Conservation (phyloP, 2,329 filamentous ascomycete genomes). For the Aspergillus ochraceoroseus region DNA sequence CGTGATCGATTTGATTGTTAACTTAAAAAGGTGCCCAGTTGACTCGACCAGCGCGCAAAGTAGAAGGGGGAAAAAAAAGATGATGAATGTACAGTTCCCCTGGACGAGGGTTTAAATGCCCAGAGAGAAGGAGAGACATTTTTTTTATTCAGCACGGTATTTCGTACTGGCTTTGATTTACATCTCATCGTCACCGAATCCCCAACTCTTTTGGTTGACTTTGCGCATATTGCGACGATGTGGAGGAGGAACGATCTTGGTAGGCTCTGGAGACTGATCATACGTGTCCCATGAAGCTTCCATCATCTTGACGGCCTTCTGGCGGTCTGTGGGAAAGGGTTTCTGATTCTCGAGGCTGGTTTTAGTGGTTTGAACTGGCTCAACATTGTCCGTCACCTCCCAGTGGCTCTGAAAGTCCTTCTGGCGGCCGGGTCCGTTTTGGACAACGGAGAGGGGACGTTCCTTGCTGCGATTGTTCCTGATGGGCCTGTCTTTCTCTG, state of each 20-base stretch:
- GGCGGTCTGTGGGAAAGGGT: constrained; percentile 54
- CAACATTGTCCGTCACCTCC: constrained; percentile 59
- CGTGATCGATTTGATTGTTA: no score
- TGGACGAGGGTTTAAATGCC: no score
- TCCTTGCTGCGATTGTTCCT: constrained; percentile 22
- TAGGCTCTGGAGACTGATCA: constrained; percentile 36
- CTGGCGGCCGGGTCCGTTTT: constrained; percentile 66
- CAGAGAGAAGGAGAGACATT: no score
- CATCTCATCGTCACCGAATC: constrained; percentile 34
- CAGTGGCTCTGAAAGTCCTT: constrained; percentile 78
- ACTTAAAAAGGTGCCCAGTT: no score
- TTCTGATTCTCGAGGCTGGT: constrained; percentile 40
- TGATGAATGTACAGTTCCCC: no score
- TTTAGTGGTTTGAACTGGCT: constrained; percentile 33
- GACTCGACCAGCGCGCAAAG: no score
- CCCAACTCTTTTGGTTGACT: constrained; percentile 41
- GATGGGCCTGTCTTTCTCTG: constrained; percentile 1
- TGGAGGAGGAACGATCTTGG: constrained; percentile 25
- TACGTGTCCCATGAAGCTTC: constrained; percentile 52
- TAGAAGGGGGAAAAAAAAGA: no score
- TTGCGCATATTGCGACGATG: constrained; percentile 25
- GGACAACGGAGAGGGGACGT: constrained; percentile 59
- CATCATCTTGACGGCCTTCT: constrained; percentile 70
- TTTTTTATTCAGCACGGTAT: background rate
- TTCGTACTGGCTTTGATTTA: background rate